Base-by-base conservation (phyloP, 129 eudicot genomes). In the Centrapalus pauciflorus region DNA sequence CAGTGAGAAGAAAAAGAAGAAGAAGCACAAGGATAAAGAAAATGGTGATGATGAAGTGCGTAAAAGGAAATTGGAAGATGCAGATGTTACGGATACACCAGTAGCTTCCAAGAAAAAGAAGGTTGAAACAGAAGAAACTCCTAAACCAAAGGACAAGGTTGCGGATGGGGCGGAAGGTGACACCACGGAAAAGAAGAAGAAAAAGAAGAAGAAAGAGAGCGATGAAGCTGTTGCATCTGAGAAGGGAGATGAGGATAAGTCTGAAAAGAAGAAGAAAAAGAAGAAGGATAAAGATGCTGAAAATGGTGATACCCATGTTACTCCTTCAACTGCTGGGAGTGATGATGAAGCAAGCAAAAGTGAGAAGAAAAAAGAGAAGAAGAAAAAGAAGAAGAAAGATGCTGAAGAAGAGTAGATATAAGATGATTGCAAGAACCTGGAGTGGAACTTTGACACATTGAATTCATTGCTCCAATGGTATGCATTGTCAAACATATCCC, bases 321-420 rank as follows among this genome's bases (percentile, higher is more conserved):
- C 37, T 26, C 69, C 69, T 7, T 1, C 49, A 43, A 20, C 56
- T 64, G 30, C 37, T 25, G 70, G 1, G 21, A 40, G n/a, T n/a
- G n/a, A n/a, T n/a, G 79, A 74, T 37, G 86, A 80, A 64, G 88
- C 50, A 38, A 75, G 58, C 50, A 67, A 24, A 73, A 70, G 70
- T 26, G 74, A 77, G 23, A 79, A 77, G 81, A 82, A 81, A 79
- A 72, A 78, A 41, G 61, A 79, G 69, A 50, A 80, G 79, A 84
- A 87, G 80, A 81, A 84, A 19, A 77, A 87, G 69, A 84, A 87
- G 84, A 82, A 80, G 70, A 78, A 82, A 73, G 88, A 82, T n/a
- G 77, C 57, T 1, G 85, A 76, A 4, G 64, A 84, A 48, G 84
- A 77, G 78, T 67, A 84, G 79, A 62, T 34, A 28, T 9, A 43